Evolutionary conservation across 2,329 filamentous ascomycete genomes (phyloP).

Genomic region (Colletotrichum neosansevieriae): DNA sequence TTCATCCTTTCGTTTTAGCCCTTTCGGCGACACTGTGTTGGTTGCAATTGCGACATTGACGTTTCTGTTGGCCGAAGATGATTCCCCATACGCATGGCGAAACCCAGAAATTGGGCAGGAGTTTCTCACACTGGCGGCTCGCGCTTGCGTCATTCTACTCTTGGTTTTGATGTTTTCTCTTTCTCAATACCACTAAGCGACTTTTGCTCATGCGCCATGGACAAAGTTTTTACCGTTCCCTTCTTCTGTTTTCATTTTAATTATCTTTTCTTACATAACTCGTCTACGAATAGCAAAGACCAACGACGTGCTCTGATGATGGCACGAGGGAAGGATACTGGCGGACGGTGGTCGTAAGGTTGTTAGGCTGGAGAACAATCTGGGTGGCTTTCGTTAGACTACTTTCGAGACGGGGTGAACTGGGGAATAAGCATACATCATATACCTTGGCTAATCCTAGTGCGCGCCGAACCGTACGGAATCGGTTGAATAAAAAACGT

Average conservation of each 20-base stretch:
- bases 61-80: slow-evolving; percentile 36
- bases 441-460: slow-evolving; percentile 38
- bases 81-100: slow-evolving; percentile 41
- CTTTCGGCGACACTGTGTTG: slow-evolving; percentile 28
- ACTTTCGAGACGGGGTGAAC: background rate
- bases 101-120: slow-evolving; percentile 37
- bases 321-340: slow-evolving; percentile 28
- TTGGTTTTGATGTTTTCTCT: slow-evolving; percentile 10
- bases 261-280: slow-evolving; percentile 29
- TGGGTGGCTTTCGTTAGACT: slow-evolving; percentile 20
- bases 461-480: slow-evolving; percentile 14
- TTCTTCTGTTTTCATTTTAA: slow-evolving; percentile 29
- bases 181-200: slow-evolving; percentile 35
- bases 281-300: slow-evolving; percentile 32
- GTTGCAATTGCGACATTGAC: slow-evolving; percentile 33
- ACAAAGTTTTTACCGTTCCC: slow-evolving; percentile 12
- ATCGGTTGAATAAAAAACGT: slow-evolving; percentile 31
- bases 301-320: slow-evolving; percentile 32
- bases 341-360: slow-evolving; percentile 2
- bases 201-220: slow-evolving; percentile 23
- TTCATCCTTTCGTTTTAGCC: slow-evolving; percentile 30
- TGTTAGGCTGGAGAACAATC: slow-evolving; percentile 1
- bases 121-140: slow-evolving; percentile 37
- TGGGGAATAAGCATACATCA: slow-evolving; percentile 7
- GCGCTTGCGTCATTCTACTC: slow-evolving; percentile 26